A percentile compares a stretch with the other conserved stretches of the same genome.
These are phyloP conservation scores for Graphiopsis chlorocephala DNA, from an alignment of 2,329 filamentous ascomycete species.

Conservation along the genomic window DNA sequence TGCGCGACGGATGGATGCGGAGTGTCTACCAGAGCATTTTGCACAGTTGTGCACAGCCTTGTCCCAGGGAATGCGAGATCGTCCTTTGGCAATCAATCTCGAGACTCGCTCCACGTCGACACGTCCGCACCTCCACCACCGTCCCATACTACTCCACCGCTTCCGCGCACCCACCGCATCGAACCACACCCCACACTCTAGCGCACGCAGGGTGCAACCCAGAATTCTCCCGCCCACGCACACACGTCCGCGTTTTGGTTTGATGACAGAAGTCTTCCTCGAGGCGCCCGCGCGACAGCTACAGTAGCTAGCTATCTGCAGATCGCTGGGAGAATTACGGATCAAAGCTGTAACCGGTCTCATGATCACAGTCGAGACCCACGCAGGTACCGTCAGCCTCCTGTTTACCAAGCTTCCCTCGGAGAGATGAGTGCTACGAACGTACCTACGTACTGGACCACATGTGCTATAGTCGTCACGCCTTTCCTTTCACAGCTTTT, in stretches of 20 bases:
- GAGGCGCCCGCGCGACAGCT: background rate
- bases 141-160: background rate
- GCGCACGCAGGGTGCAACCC: constrained; percentile 11
- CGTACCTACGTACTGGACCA: background rate
- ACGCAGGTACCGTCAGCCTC: constrained; percentile 11
- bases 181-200: constrained; percentile 11
- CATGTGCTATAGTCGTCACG: background rate
- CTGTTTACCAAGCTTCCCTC: background rate
- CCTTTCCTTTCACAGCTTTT: background rate
- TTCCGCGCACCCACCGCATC: background rate
- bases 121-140: background rate
- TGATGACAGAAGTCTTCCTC: background rate
- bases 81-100: background rate
- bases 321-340: constrained; percentile 13
- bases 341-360: background rate
- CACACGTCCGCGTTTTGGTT: background rate
- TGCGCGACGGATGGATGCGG: constrained; percentile 6
- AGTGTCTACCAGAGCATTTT: background rate
- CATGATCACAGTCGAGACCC: constrained; percentile 14
- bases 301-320: constrained; percentile 7
- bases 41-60: background rate
- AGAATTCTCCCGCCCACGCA: constrained; percentile 8
- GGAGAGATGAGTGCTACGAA: background rate
- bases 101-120: background rate
- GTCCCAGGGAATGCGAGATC: background rate